phyloP scores from a whole-genome alignment of 306 rosid species.

The Purshia tridentata region DNA sequence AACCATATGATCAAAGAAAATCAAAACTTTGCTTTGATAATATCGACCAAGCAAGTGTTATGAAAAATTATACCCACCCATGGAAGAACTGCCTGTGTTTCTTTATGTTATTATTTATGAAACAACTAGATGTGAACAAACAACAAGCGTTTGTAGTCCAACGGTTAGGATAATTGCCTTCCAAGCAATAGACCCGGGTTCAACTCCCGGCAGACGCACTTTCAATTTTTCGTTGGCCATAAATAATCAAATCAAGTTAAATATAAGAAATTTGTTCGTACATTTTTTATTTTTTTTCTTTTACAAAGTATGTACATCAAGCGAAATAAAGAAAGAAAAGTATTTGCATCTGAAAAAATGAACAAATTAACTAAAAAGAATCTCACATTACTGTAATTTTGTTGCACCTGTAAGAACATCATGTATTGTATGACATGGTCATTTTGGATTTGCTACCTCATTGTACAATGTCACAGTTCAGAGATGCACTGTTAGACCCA shows the following conservation, averaged over 20 bases:
- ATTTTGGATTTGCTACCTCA: not conserved
- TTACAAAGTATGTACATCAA: not conserved
- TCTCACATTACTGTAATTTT: not conserved
- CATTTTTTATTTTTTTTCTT: not conserved
- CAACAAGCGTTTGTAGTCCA: constrained; percentile 31
- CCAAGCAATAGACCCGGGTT: constrained; percentile 44
- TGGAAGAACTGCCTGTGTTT: too few species aligned
- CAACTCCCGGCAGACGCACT: constrained; percentile 38
- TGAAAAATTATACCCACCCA: too few species aligned
- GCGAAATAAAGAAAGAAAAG: too few species aligned
- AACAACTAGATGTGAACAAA: too few species aligned
- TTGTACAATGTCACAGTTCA: not conserved
- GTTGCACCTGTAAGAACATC: not conserved
- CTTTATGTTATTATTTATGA: too few species aligned
- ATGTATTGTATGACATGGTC: too few species aligned
- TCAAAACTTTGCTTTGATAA: too few species aligned
- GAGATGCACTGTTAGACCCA: constrained; percentile 11
- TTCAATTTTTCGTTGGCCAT: too few species aligned
- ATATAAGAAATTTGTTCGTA: not conserved
- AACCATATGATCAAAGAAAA: too few species aligned
- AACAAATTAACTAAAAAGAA: not conserved
- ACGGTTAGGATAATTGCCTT: constrained; percentile 42
- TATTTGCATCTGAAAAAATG: not conserved
- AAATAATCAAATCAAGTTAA: not conserved
- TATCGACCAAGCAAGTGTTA: too few species aligned